Evolutionary conservation across 345 rosid species (phyloP), one percentile per base, ranked within the genome.

Genomic region (Bruguiera gymnorhiza): DNA sequence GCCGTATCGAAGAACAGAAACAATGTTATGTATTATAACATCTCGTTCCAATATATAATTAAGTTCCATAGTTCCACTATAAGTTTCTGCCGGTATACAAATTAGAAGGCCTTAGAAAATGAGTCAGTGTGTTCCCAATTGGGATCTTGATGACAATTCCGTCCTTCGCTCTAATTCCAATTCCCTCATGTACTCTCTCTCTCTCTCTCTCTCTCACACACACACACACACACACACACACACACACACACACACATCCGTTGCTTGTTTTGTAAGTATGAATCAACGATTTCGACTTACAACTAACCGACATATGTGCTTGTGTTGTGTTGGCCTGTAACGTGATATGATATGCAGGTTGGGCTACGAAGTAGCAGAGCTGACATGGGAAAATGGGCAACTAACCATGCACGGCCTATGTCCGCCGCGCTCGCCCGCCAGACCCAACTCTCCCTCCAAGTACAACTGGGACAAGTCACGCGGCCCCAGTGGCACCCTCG

Each of bases 321-420:
- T 32, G 20, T 59, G 32, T 13, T 54, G 65, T 8, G 39, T 36
- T 36, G 6, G 39, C 8, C 39, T 36, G 39, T 36, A 6, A 36
- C 39, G 6, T 36, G 39, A 6, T 5, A 43, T 27, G 56, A 27
- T 27, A 21, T 68, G 75, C 89, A 94, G 99, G 83, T 70, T 71
- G 64, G 83, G 84, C 70, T 87, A 82, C 36, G 97, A 87, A 79
- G 96, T 95, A 37, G 89, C 97, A 26, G 99, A 95, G 83, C 81
- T 95, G 73, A 95, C 97, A 39, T 95, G 99, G 99, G 87, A 92
- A 78, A 95, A 92, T 72, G 97, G 97, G 4, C 97, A 92, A 59
- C 66, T 95, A 24, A 84, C 87, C 76, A 79, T 88, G 88, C 95
- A 91, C 84, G 86, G 88, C 30, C 81, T 89, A 69, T 87, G 96